Evolutionary conservation across 2,329 filamentous ascomycete genomes (phyloP), one percentile per base, ranked within the genome.

Genomic region (Ascochyta pisi): DNA sequence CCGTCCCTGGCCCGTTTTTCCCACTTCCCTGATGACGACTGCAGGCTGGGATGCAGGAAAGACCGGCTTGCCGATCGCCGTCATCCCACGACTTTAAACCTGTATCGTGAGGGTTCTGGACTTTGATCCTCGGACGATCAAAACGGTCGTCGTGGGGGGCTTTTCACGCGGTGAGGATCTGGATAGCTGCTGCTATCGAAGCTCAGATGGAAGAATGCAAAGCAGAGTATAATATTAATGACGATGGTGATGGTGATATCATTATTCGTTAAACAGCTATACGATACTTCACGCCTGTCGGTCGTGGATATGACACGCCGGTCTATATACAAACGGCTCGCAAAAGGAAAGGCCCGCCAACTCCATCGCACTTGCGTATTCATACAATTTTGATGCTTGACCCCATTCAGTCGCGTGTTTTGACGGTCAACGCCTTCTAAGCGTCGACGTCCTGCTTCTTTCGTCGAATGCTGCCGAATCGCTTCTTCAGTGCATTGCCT

Each of bases 401-500:
- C 15, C 3, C 5, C 22, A 7, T 9, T 48, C 50, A 37, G 48
- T 8, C 42, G 7, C 33, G 22, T n/a, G 38, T 37, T 19, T 37
- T 37, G 16, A 29, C 31, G 31, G 44, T 41, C 41, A 56, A 33
- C 47, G 48, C 44, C 22, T 50, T 57, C 62, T 67, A 68, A 44
- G 60, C 57, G 52, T 64, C 66, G 13, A 61, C 56, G 6, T 68
- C 69, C 24, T 66, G 68, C 62, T 68, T 71, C 53, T 68, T 65
- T 56, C 73, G 76, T 54, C 78, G 74, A 46, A 81, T 64, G 63
- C 78, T 80, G 41, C 79, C 78, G 42, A 82, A 75, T 23, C 79
- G 72, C 73, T 77, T 81, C 76, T 79, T 82, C 56, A 82, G 52
- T 5, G 76, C 71, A 16, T 71, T 73, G 22, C 73, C 69, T 44